Conservation (phyloP, 2,329 filamentous ascomycete genomes). For the Nakataea oryzae region DNA sequence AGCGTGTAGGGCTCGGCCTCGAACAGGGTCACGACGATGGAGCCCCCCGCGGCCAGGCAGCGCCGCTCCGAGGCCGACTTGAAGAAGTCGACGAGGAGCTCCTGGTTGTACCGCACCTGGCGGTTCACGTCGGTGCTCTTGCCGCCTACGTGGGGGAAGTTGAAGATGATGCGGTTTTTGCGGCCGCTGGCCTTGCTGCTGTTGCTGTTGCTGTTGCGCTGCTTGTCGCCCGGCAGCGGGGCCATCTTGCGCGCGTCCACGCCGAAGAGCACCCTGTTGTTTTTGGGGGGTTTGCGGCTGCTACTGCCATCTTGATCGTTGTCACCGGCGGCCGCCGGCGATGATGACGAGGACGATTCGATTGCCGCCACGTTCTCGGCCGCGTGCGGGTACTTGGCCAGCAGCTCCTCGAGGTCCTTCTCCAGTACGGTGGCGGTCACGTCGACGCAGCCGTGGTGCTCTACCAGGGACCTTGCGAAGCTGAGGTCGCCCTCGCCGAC, state of each 20-base stretch:
- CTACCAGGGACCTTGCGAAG: conserved; percentile 58
- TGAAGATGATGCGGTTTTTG: conserved; percentile 81
- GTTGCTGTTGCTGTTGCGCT: conserved; percentile 25
- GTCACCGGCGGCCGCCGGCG: too few species aligned
- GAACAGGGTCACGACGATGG: conserved; percentile 78
- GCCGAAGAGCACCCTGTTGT: conserved; percentile 40
- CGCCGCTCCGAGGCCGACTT: conserved; percentile 36
- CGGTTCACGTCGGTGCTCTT: conserved; percentile 88
- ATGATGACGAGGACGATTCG: conserved; percentile 12
- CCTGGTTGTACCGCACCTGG: conserved; percentile 87
- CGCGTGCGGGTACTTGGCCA: conserved; percentile 65
- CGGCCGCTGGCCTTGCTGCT: conserved; percentile 22
- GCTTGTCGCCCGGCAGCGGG: conserved; percentile 22
- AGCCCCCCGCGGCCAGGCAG: conserved; percentile 43
- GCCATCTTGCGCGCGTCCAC: conserved; percentile 60
- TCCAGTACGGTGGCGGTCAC: conserved; percentile 64
- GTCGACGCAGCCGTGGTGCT: conserved; percentile 54
- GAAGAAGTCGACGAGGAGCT: conserved; percentile 63
- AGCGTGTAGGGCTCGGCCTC: conserved; percentile 90
- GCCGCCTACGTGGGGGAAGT: conserved; percentile 94
- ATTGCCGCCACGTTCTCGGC: conserved; percentile 46
- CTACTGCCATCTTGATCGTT: too few species aligned
- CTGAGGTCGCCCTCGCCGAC: conserved; percentile 76
- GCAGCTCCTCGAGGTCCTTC: conserved; percentile 41
- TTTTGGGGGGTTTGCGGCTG: conserved; percentile 6